A percentile compares a stretch with the other conserved stretches of the same genome.
These are phyloP conservation scores for Wickerhamiella nectarea DNA, from an alignment of 805 yeast genomes.

Conservation along the genomic window DNA sequence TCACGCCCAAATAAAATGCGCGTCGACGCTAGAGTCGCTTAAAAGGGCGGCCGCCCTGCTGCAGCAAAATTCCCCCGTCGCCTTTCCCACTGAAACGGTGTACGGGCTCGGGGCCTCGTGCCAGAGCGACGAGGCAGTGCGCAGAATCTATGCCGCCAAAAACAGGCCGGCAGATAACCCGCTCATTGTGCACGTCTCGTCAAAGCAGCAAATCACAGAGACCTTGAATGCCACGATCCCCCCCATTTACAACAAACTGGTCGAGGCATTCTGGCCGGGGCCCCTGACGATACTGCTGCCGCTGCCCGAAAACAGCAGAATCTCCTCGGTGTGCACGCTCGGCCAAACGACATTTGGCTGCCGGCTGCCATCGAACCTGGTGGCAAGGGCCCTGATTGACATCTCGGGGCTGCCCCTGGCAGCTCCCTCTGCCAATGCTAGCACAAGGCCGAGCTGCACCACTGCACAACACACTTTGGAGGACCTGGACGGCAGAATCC, in stretches of 20 bases:
- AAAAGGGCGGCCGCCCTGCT: constrained; percentile 46
- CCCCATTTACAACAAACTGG: constrained; percentile 45
- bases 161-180: constrained; percentile 95
- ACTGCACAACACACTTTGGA: constrained; percentile 69
- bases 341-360: constrained; percentile 86
- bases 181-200: constrained; percentile 75
- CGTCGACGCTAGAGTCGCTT: constrained; percentile 38
- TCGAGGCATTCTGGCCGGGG: constrained; percentile 84
- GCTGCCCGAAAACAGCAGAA: constrained; percentile 23
- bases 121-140: constrained; percentile 55
- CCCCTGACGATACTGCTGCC: constrained; percentile 83
- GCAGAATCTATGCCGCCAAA: constrained; percentile 70
- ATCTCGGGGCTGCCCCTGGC: constrained; percentile 81
- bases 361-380: constrained; percentile 71
- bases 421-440: constrained; percentile 95
- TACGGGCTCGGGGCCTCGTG: constrained; percentile 92
- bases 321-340: constrained; percentile 71
- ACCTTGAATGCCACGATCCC: constrained; percentile 48
- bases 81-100: constrained; percentile 94
- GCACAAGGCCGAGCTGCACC: constrained; percentile 91
- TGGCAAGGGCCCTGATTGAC: constrained; percentile 82
- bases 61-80: constrained; percentile 50
- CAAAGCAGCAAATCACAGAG: constrained; percentile 54
- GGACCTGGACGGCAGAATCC: constrained; percentile 69
- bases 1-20: constrained; percentile 19